Percentiles rank a stretch among this genome's conserved stretches.
Conservation (phyloP, 495 filamentous ascomycete genomes). For the Gamarada debralockiae region DNA sequence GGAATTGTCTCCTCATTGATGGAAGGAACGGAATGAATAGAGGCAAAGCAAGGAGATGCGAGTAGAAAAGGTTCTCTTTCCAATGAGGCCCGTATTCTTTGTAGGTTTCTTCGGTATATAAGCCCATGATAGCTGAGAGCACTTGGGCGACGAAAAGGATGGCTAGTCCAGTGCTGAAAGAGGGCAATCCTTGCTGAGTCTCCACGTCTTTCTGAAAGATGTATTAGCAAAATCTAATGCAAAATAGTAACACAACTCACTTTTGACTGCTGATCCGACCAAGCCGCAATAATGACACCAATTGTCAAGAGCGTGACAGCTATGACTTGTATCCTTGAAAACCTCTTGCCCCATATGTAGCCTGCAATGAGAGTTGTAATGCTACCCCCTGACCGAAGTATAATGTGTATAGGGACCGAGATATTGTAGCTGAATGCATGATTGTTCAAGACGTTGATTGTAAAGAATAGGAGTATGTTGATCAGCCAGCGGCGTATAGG, state of each 20-base stretch:
- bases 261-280: conserved; percentile 82
- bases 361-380: conserved; percentile 91
- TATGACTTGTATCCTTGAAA: conserved; percentile 72
- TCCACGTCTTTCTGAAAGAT: conserved; percentile 25
- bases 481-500: conserved; percentile 80
- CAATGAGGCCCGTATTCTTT: conserved; percentile 80
- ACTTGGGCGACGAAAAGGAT: conserved; percentile 88
- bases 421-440: conserved; percentile 97
- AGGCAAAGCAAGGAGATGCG: conserved; percentile 74
- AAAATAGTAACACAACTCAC: conserved; percentile 37
- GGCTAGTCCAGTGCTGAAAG: conserved; percentile 70
- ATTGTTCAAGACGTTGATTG: conserved; percentile 93
- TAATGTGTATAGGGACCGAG: conserved; percentile 95
- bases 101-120: conserved; percentile 91
- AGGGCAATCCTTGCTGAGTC: conserved; percentile 27
- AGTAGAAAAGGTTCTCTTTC: conserved; percentile 96
- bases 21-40: conserved; percentile 55
- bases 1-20: conserved; percentile 46
- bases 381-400: conserved; percentile 89
- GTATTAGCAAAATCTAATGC: neutral
- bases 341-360: conserved; percentile 77
- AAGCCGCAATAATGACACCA: conserved; percentile 80
- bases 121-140: conserved; percentile 88
- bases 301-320: conserved; percentile 78
- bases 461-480: conserved; percentile 88